Conservation (phyloP, 2,329 filamentous ascomycete genomes). For the Paecilomyces fulvus region DNA sequence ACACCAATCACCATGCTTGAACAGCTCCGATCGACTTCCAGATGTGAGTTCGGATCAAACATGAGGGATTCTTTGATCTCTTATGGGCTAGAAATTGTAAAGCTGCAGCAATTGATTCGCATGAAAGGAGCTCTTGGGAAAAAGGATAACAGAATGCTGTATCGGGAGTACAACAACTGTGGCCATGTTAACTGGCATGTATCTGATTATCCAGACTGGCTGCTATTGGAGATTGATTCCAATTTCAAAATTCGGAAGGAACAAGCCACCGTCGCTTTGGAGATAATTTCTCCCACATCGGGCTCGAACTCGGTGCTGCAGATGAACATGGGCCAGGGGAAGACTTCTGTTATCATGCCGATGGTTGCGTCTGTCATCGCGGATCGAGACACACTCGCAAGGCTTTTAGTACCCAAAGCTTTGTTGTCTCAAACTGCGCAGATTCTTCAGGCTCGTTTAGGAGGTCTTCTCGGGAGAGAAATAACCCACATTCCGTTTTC, state of each 20-base stretch:
- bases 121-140: conserved; percentile 31
- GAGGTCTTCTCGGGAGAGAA: conserved; percentile 47
- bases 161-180: conserved; percentile 37
- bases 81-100: conserved; percentile 33
- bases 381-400: conserved; percentile 40
- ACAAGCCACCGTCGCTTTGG: conserved; percentile 54
- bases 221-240: conserved; percentile 59
- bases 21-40: conserved; percentile 31
- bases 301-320: conserved; percentile 53
- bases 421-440: conserved; percentile 54
- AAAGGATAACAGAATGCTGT: conserved; percentile 19
- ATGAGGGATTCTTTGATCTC: conserved; percentile 31
- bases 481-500: conserved; percentile 55
- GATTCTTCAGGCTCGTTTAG: conserved; percentile 47
- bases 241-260: conserved; percentile 54
- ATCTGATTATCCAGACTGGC: conserved; percentile 50
- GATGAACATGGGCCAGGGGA: conserved; percentile 61
- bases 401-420: conserved; percentile 55
- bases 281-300: conserved; percentile 49
- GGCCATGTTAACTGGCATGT: conserved; percentile 54
- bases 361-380: conserved; percentile 51
- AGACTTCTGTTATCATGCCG: conserved; percentile 62
- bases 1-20: conserved; percentile 34
- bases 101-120: conserved; percentile 37
- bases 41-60: conserved; percentile 16